Evolutionary conservation across 495 filamentous ascomycete genomes (phyloP), one percentile per base, ranked within the genome.

Genomic region (Letharia lupina): DNA sequence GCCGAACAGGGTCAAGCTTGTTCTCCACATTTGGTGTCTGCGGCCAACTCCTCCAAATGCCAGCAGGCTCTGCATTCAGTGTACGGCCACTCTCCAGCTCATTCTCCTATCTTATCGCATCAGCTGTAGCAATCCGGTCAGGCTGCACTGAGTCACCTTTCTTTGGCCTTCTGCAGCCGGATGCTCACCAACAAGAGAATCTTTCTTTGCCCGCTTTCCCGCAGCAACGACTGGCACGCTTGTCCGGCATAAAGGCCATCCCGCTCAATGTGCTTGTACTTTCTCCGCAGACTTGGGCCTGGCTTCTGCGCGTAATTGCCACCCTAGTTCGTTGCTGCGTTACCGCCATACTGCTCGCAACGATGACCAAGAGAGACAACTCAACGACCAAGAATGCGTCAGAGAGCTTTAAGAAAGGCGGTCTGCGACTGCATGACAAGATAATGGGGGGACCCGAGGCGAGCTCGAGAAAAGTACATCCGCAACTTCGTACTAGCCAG

Each of bases 381-480:
- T 63, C 62, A 28, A 61, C 64, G 37, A 56, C 61, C 40, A 74
- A 79, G 56, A 76, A 80, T 72, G 80, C 74, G 64, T 80, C 79
- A 13, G 78, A 74, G 62, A 79, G 77, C 74, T 77, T 79, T 39
- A 78, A 74, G 41, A 74, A 72, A 48, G 71, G 73, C 57, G 80
- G 78, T 68, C 78, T 73, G 66, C 68, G 74, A 39, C 78, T 79
- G n/a, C 78, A 82, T 60, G 78, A 79, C 40, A 82, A 77, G 8
- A 71, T 82, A 37, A 78, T 72, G 65, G 77, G 79, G 44, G 69
- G 64, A 45, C 41, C 66, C 70, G 47, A 67, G 67, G 61, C 70
- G 65, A 64, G 65, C 65, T 52, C 72, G 35, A 60, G 61, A 45
- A 69, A 60, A 50, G 61, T 52, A 35, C 64, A 64, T 37, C 61